Evolutionary conservation across 352 stramenopile genomes (phyloP).

Genomic region (Globisporangium okanoganense): DNA sequence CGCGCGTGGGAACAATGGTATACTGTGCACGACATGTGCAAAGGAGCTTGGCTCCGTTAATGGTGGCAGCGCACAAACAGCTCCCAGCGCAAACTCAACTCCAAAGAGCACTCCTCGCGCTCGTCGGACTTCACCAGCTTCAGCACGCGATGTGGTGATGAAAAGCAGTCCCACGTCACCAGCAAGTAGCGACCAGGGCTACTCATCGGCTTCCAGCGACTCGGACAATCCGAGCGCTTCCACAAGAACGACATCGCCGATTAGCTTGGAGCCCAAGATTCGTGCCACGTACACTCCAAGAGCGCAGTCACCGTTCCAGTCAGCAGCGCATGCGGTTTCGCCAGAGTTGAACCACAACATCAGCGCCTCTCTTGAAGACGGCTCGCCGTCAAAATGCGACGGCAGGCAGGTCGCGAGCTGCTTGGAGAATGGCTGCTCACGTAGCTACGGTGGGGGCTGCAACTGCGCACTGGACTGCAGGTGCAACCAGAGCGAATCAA

Average conservation of each 20-base stretch:
- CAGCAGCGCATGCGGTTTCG: not conserved
- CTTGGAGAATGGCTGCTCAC: conserved; percentile 60
- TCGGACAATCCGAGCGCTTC: conserved; percentile 1
- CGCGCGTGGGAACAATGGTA: conserved; percentile 40
- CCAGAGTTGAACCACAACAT: not conserved
- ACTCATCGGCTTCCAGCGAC: not conserved
- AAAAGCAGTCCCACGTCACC: not conserved
- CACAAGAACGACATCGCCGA: not conserved
- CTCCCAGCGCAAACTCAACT: not conserved
- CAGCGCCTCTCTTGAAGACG: not conserved
- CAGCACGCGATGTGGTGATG: not conserved
- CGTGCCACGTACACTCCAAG: conserved; percentile 3
- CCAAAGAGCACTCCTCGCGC: not conserved
- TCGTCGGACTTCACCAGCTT: not conserved
- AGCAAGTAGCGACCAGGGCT: conserved; percentile 2
- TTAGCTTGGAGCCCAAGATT: not conserved
- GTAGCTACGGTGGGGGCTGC: conserved; percentile 58
- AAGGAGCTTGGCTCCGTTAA: conserved; percentile 7
- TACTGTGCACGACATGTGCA: conserved; percentile 37
- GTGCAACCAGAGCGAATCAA: conserved; percentile 24
- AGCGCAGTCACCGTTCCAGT: not conserved
- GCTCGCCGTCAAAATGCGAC: conserved; percentile 19
- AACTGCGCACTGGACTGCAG: conserved; percentile 54
- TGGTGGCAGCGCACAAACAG: not conserved
- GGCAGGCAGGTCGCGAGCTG: conserved; percentile 44